Base-by-base conservation (phyloP, 306 rosid species). In the Hippophae tibetana region DNA sequence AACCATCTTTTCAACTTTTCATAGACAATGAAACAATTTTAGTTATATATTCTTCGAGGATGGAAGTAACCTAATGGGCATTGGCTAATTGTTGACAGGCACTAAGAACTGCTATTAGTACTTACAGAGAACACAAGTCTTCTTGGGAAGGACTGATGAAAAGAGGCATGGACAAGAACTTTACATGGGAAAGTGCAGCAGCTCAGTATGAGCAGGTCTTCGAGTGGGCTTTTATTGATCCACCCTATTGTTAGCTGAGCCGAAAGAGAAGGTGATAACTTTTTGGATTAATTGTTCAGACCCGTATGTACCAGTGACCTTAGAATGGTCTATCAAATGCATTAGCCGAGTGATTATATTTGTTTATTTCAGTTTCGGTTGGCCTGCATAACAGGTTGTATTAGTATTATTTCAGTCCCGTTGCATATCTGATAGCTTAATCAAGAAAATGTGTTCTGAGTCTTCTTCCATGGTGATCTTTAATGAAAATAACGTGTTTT, bases 111-210 rank as follows among this genome's bases (percentile, higher is more conserved):
- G 95, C 97, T 14, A 45, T 71, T 50, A 44, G 25, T 42, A 89
- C 95, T 45, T 86, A 60, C 57, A 79, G 61, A 60, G 87, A 83
- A 42, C 63, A 86, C 43, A 82, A 86, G 74, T 23, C 81, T 70
- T 84, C 95, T 43, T 89, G 97, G 97, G 72, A 78, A 68, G 95
- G 81, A 72, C 60, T 89, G 77, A 69, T 86, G 82, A 74, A 52
- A 58, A 83, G 97, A 64, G 85, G 92, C 1, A 89, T 89, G 95
- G 57, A 62, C 18, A 86, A 60, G 68, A 84, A 84, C 71, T 83
- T 60, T 79, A 75, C 95, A 7, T 89, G 95, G 97, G 87, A 57
- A 48, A 84, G 77, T 53, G 83, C 97, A 38, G 97, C 97, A 10
- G 47, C 49, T 42, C 85, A 79, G 65, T 89, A 89, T 26, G 95